Percentiles rank a stretch among this genome's conserved stretches.
These are phyloP conservation scores for Aspergillus sp. DNA, from an alignment of 2,329 filamentous ascomycete species.

Conservation along the genomic window DNA sequence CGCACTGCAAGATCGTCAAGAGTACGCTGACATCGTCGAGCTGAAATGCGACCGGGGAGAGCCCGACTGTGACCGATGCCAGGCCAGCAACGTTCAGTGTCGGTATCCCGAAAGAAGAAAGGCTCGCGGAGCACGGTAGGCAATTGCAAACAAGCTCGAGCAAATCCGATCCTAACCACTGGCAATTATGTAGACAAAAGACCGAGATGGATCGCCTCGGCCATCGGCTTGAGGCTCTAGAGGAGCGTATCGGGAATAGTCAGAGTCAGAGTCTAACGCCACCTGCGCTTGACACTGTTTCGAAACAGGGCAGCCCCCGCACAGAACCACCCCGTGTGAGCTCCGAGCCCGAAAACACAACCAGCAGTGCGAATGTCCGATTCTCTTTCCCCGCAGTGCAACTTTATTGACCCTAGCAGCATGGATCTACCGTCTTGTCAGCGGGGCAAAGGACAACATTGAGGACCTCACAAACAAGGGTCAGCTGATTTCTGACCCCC, in stretches of 20 bases:
- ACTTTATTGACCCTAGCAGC: not conserved
- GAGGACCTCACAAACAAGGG: constrained; percentile 5
- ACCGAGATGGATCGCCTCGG: not conserved
- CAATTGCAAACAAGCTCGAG: not conserved
- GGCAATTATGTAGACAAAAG: not conserved
- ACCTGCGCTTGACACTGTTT: not conserved
- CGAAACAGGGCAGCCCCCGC: not conserved
- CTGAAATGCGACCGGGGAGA: constrained; percentile 8
- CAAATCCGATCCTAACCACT: not conserved
- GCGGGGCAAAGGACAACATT: constrained; percentile 9
- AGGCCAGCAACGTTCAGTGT: not conserved
- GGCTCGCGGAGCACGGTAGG: not conserved
- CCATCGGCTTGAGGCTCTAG: constrained; percentile 6
- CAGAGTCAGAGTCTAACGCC: not conserved
- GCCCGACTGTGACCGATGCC: constrained; percentile 5
- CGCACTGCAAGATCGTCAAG: not conserved
- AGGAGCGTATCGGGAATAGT: not conserved
- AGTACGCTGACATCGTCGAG: not conserved
- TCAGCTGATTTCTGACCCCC: not conserved
- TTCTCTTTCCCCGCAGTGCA: not conserved
- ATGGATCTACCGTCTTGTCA: constrained; percentile 6
- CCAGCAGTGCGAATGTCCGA: not conserved
- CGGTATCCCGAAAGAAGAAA: constrained; percentile 5
- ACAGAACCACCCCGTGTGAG: not conserved
- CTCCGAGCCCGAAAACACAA: not conserved